phyloP scores from a whole-genome alignment of 176 grass and related monocot genomes.

The Tuctoria greenei region DNA sequence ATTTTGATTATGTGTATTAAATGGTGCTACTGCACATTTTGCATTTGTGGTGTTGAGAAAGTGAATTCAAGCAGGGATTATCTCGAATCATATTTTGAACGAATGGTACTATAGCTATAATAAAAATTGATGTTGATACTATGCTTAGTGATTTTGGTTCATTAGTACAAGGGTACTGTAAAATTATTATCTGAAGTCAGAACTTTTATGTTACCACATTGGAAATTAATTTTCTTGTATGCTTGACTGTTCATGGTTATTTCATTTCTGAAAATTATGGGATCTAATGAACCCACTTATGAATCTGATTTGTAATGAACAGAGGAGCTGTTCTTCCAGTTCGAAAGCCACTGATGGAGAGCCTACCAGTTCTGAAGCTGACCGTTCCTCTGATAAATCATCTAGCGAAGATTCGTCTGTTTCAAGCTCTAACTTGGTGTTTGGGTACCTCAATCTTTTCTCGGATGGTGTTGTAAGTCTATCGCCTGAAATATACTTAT shows the following conservation, averaged over 20 bases:
- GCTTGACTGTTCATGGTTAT: not conserved
- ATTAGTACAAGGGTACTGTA: not conserved
- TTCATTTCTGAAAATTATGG: not conserved
- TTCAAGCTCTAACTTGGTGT: conserved; percentile 77
- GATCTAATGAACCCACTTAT: conserved; percentile 1
- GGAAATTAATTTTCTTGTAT: not conserved
- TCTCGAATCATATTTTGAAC: not conserved
- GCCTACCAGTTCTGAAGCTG: conserved; percentile 36
- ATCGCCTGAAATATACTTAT: conserved; percentile 18
- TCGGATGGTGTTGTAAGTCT: conserved; percentile 98
- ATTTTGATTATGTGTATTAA: conserved; percentile 6
- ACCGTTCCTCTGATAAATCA: conserved; percentile 30
- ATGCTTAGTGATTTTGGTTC: not conserved
- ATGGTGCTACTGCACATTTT: not conserved
- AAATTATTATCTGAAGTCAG: not conserved
- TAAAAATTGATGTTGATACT: not conserved
- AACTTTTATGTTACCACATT: not conserved
- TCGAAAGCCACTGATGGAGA: conserved; percentile 33
- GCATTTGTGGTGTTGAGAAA: not conserved
- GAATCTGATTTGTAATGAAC: conserved; percentile 33
- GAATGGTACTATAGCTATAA: not conserved
- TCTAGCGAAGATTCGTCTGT: conserved; percentile 36
- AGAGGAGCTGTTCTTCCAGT: conserved; percentile 48
- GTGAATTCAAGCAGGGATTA: not conserved
- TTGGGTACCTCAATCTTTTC: conserved; percentile 98